Evolutionary conservation across 2,329 filamentous ascomycete genomes (phyloP).

Genomic region (Cercospora sp.): DNA sequence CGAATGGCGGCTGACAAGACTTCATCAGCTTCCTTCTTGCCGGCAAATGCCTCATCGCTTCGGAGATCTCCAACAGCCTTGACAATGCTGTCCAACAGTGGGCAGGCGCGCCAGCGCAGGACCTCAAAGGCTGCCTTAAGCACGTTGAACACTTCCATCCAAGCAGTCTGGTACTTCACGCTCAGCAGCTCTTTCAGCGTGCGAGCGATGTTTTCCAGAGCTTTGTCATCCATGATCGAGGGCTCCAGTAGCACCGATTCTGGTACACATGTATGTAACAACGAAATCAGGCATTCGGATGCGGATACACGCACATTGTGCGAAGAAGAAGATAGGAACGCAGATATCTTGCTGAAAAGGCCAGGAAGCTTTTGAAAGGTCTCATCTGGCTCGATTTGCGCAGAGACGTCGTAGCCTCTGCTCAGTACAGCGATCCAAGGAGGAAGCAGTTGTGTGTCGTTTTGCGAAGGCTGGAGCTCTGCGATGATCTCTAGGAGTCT

Average conservation of each 20-base stretch:
- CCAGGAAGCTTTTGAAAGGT: slow-evolving; percentile 89
- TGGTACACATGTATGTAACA: slow-evolving; percentile 87
- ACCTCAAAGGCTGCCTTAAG: slow-evolving; percentile 83
- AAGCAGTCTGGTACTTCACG: slow-evolving; percentile 89
- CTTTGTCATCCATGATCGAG: slow-evolving; percentile 89
- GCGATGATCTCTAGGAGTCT: slow-evolving; percentile 87
- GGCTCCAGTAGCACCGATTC: slow-evolving; percentile 80
- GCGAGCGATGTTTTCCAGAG: slow-evolving; percentile 76
- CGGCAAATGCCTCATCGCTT: slow-evolving; percentile 81
- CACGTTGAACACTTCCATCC: slow-evolving; percentile 91
- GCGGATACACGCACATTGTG: slow-evolving; percentile 93
- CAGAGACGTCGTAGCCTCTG: slow-evolving; percentile 88
- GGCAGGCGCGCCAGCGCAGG: slow-evolving; percentile 79
- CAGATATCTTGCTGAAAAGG: slow-evolving; percentile 75
- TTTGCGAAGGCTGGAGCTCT: slow-evolving; percentile 85
- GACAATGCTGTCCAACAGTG: slow-evolving; percentile 73
- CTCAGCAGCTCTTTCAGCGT: slow-evolving; percentile 73
- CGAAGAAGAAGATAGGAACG: slow-evolving; percentile 81
- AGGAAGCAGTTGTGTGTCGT: slow-evolving; percentile 90
- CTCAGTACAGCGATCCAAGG: slow-evolving; percentile 97
- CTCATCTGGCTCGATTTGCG: slow-evolving; percentile 83
- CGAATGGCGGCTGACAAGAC: slow-evolving; percentile 84
- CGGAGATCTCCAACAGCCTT: slow-evolving; percentile 83
- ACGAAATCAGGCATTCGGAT: slow-evolving; percentile 91
- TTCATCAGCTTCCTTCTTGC: slow-evolving; percentile 92